Conservation (phyloP, 768 basidiomycete genomes). For the Tricholoma furcatifolium region DNA sequence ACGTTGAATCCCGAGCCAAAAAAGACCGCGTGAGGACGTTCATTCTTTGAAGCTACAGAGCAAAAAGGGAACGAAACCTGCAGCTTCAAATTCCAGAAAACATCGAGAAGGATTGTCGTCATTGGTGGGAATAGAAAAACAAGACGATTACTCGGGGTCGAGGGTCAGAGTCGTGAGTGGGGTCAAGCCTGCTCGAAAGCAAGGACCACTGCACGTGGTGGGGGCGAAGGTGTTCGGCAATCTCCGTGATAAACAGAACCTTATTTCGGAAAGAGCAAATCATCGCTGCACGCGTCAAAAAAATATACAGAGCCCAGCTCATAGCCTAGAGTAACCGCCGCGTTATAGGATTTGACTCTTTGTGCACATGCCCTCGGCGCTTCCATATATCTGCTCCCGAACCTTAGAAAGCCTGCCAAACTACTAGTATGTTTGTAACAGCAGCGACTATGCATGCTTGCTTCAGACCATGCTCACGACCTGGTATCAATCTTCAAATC, state of each 20-base stretch:
- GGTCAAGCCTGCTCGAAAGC: conserved; percentile 16
- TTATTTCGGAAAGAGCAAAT: conserved; percentile 3
- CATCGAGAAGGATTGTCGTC: not conserved
- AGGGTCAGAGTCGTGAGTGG: not conserved
- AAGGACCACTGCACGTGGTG: conserved; percentile 15
- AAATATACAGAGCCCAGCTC: not conserved
- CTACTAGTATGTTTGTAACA: no score
- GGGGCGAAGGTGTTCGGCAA: conserved; percentile 12
- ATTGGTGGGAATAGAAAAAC: not conserved
- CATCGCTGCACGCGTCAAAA: no score
- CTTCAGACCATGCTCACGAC: no score
- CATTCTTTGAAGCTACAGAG: not conserved
- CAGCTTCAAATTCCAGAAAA: not conserved
- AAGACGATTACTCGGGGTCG: not conserved
- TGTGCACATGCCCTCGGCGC: no score
- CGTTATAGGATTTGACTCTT: no score
- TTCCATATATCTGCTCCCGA: no score
- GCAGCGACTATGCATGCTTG: no score
- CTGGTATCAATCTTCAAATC: no score
- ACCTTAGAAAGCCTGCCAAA: no score
- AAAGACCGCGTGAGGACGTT: not conserved
- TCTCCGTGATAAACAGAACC: conserved; percentile 15
- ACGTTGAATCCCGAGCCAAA: not conserved
- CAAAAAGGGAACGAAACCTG: not conserved
- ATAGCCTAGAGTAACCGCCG: no score